phyloP scores from a whole-genome alignment of 2,329 filamentous ascomycete genomes.

The Aspergillus terreus region DNA sequence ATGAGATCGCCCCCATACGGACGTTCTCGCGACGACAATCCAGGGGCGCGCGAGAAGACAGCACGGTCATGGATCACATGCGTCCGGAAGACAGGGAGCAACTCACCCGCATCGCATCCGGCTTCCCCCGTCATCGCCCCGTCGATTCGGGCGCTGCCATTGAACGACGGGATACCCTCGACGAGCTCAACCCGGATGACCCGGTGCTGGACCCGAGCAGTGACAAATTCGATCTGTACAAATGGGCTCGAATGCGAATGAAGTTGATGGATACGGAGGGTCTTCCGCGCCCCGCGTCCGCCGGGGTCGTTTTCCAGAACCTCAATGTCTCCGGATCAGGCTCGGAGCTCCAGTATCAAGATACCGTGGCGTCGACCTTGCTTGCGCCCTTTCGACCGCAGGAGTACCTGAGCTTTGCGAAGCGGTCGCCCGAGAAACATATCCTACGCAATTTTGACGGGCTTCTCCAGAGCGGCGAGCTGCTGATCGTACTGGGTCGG shows the following conservation, averaged over 20 bases:
- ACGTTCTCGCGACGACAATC: slow-evolving; percentile 15
- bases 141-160: slow-evolving; percentile 15
- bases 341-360: slow-evolving; percentile 63
- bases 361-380: slow-evolving; percentile 60
- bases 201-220: slow-evolving; percentile 51
- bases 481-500: slow-evolving; percentile 39
- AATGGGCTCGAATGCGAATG: slow-evolving; percentile 50
- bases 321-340: slow-evolving; percentile 66
- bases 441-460: slow-evolving; percentile 55
- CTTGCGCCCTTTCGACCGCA: slow-evolving; percentile 55
- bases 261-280: slow-evolving; percentile 54
- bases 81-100: slow-evolving; percentile 22
- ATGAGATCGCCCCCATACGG: slow-evolving; percentile 8
- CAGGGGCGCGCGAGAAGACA: slow-evolving; percentile 15
- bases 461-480: slow-evolving; percentile 48
- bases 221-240: slow-evolving; percentile 52
- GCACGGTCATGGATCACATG: slow-evolving; percentile 23
- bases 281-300: slow-evolving; percentile 47
- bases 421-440: slow-evolving; percentile 50
- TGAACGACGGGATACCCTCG: slow-evolving; percentile 30
- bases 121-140: slow-evolving; percentile 22
- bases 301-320: slow-evolving; percentile 62
- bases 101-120: slow-evolving; percentile 26
- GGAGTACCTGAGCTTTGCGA: slow-evolving; percentile 48
- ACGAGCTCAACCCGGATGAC: slow-evolving; percentile 42